phyloP scores from a whole-genome alignment of 1,284 basidiomycete genomes.

The Ustilago bromivora region DNA sequence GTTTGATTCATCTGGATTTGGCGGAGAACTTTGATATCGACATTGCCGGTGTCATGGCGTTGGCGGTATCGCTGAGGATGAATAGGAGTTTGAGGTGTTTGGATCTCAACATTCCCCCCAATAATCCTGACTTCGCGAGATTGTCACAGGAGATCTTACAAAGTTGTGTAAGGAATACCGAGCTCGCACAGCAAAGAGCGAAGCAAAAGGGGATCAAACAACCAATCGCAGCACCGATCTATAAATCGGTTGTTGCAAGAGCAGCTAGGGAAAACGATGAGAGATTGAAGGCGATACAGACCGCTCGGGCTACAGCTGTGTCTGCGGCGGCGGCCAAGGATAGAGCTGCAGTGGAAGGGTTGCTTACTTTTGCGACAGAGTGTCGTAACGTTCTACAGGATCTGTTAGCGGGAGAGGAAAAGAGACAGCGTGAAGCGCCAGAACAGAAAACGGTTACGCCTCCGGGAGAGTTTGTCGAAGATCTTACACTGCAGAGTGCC shows the following conservation, averaged over 20 bases:
- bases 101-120: constrained; percentile 88
- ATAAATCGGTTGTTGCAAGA: constrained; percentile 59
- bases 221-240: constrained; percentile 63
- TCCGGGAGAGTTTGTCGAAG: constrained; percentile 52
- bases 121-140: constrained; percentile 84
- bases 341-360: constrained; percentile 16
- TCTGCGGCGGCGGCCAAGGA: constrained; percentile 31
- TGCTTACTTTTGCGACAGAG: constrained; percentile 42
- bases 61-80: constrained; percentile 82
- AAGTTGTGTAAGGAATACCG: constrained; percentile 78
- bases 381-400: constrained; percentile 49
- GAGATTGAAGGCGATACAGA: constrained; percentile 40
- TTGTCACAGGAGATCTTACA: constrained; percentile 74
- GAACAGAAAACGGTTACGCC: constrained; percentile 28
- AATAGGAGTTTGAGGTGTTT: constrained; percentile 90
- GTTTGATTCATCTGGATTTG: constrained; percentile 81
- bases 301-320: constrained; percentile 31
- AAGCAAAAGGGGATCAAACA: constrained; percentile 52
- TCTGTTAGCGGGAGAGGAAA: constrained; percentile 51
- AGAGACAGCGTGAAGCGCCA: constrained; percentile 36
- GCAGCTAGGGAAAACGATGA: constrained; percentile 61
- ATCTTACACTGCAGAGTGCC: constrained; percentile 51
- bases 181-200: constrained; percentile 55
- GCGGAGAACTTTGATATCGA: constrained; percentile 75
- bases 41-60: constrained; percentile 90